These are phyloP conservation scores for Daldinia eschscholtzii DNA, from an alignment of 2,329 filamentous ascomycete species.

Conservation along the genomic window DNA sequence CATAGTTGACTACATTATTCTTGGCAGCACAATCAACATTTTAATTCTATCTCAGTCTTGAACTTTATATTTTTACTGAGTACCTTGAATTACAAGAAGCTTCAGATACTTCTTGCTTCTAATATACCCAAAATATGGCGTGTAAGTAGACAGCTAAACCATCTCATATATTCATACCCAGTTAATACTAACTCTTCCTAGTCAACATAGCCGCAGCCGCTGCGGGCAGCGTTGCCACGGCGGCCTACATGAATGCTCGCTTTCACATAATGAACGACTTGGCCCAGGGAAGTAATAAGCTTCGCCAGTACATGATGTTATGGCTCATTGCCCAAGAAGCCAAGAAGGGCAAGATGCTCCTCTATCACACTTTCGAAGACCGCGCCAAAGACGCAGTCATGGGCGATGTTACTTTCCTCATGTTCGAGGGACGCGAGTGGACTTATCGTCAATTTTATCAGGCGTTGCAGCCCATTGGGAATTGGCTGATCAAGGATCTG, in stretches of 20 bases:
- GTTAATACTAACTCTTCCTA: constrained; percentile 19
- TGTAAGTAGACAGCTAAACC: constrained; percentile 18
- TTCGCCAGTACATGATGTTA: constrained; percentile 52
- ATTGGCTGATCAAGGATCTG: constrained; percentile 68
- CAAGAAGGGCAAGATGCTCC: constrained; percentile 42
- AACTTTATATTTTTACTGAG: neutral
- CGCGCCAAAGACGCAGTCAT: constrained; percentile 35
- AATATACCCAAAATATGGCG: constrained; percentile 21
- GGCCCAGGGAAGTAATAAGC: constrained; percentile 55
- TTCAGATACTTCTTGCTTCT: neutral
- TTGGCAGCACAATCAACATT: neutral
- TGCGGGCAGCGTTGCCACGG: constrained; percentile 50
- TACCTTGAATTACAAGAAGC: neutral
- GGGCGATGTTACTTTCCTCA: constrained; percentile 50
- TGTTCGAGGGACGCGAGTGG: constrained; percentile 73
- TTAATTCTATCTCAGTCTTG: neutral
- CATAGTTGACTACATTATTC: neutral
- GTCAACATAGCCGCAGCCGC: constrained; percentile 41
- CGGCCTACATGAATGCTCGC: constrained; percentile 75
- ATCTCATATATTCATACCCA: neutral
- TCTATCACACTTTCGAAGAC: constrained; percentile 48
- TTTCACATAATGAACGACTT: constrained; percentile 74
- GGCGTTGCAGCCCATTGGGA: constrained; percentile 68
- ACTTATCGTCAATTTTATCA: constrained; percentile 69
- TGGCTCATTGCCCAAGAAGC: constrained; percentile 57